Base-by-base conservation (phyloP, 306 rosid species). In the Vicia faba region DNA sequence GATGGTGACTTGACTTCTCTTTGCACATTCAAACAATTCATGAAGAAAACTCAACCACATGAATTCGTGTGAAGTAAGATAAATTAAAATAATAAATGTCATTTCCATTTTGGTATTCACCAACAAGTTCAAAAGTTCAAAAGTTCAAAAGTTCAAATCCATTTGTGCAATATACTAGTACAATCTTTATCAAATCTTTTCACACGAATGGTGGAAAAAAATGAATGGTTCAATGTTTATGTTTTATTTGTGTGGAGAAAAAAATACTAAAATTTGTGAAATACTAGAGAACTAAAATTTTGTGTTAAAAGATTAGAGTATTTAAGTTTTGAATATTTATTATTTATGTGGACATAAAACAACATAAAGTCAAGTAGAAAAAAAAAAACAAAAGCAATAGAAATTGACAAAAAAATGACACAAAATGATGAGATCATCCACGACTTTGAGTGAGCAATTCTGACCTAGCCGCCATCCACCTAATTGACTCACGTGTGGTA, bases 401-500 rank as follows among this genome's bases (percentile, higher is more conserved):
- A 50, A 50, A 19, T 19, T 4, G 12, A 50, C 28, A 20, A 65
- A 31, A 31, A n/a, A 54, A 14, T 75, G 68, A 26, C 68, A 59
- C 75, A 69, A 39, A 14, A 10, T 7, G 0, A 19, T 75, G 75
- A 80, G 0, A 66, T 87, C 80, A 78, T 16, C 45, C 38, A 7
- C 25, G 67, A 26, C 61, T 31, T 3, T 10, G 2, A 16, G 63
- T 54, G 62, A 43, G 44, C 56, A 13, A 5, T 20, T 75, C 43
- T 81, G 82, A 89, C 86, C 58, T 53, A 77, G 87, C 96, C 79
- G 87, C 89, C 89, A 54, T 65, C 79, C 67, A 35, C 36, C 18
- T 56, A 45, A 19, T 51, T 51, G 29, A 51, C 58, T 31, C 31
- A 51, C 58, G 58, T 51, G 58, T 51, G 31, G 5, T 20, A 51